Conservation (phyloP, 2,329 filamentous ascomycete genomes). For the Calonectria pseudoturangicola region DNA sequence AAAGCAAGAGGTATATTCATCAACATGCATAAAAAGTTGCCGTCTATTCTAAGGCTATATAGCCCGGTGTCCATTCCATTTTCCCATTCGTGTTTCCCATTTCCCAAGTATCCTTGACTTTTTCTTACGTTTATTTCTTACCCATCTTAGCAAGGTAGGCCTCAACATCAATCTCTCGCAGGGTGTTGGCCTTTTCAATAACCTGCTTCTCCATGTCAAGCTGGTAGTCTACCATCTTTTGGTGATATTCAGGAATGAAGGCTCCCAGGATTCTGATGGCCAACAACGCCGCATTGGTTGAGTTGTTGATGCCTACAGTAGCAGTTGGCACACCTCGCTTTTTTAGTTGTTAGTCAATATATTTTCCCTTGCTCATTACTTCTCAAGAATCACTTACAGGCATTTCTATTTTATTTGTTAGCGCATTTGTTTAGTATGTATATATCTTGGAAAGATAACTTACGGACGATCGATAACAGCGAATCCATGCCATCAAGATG, state of each 20-base stretch:
- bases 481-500: conserved; percentile 83
- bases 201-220: conserved; percentile 33
- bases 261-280: conserved; percentile 80
- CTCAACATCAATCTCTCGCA: conserved; percentile 22
- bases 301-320: conserved; percentile 87
- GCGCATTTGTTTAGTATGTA: not conserved
- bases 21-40: not conserved
- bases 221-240: conserved; percentile 65
- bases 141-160: conserved; percentile 36
- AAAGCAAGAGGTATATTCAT: conserved; percentile 16
- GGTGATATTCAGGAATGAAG: conserved; percentile 72
- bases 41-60: conserved; percentile 25
- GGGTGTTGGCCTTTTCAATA: conserved; percentile 25
- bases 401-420: conserved; percentile 66
- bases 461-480: conserved; percentile 82
- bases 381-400: not conserved
- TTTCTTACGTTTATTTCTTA: conserved; percentile 22
- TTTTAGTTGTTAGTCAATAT: conserved; percentile 35
- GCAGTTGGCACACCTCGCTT: conserved; percentile 80
- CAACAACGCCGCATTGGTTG: conserved; percentile 84
- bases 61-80: conserved; percentile 19
- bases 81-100: conserved; percentile 3
- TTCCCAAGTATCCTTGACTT: not conserved
- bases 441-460: conserved; percentile 49
- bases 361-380: no score